phyloP scores from a whole-genome alignment of 352 stramenopile species.

The Ophiocytium majus region DNA sequence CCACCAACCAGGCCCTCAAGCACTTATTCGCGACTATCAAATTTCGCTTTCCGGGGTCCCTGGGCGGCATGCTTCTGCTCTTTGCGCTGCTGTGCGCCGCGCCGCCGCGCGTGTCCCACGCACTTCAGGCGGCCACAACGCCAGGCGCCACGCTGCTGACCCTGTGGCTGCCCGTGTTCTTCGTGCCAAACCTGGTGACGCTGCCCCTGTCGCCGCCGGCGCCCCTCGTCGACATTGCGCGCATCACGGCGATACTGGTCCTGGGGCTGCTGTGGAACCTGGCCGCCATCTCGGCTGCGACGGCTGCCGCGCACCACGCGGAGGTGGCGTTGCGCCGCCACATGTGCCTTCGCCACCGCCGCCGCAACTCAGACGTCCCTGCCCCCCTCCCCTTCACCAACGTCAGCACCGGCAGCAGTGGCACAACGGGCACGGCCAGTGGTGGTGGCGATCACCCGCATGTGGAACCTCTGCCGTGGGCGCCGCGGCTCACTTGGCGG shows the following conservation, averaged over 20 bases:
- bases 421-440: too few species aligned
- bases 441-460: too few species aligned
- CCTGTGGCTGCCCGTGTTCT: constrained; percentile 73
- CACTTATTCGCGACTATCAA: not conserved
- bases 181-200: constrained; percentile 68
- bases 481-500: too few species aligned
- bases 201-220: constrained; percentile 61
- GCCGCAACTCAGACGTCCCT: too few species aligned
- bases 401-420: too few species aligned
- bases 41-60: constrained; percentile 29
- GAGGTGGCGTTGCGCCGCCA: constrained; percentile 19
- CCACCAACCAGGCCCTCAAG: not conserved
- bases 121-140: constrained; percentile 35
- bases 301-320: not conserved
- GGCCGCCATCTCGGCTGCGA: not conserved
- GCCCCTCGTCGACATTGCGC: constrained; percentile 27
- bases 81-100: constrained; percentile 7
- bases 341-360: too few species aligned
- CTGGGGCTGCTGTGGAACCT: not conserved
- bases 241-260: not conserved
- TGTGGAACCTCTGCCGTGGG: too few species aligned
- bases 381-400: too few species aligned
- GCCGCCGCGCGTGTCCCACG: not conserved
- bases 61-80: constrained; percentile 30
- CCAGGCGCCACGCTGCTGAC: constrained; percentile 63